Evolutionary conservation across 441 rosid species (phyloP).

Genomic region (Adansonia gregorii): DNA sequence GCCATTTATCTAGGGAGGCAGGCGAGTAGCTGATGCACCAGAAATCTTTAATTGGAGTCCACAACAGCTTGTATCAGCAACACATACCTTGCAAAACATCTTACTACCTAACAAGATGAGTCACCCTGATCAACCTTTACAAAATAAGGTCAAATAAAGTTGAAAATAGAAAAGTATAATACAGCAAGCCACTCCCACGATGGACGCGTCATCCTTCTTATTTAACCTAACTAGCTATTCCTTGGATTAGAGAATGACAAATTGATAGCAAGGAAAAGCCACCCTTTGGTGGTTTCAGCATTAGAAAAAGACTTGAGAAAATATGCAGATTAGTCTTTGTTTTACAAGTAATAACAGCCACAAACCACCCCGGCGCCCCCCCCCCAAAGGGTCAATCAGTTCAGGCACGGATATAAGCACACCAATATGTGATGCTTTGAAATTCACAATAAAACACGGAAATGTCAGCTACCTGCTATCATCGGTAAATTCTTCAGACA

Average conservation of each 20-base stretch:
- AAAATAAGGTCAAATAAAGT: not conserved
- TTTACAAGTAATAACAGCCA: too few species aligned
- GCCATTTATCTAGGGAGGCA: too few species aligned
- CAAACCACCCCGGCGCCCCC: not conserved
- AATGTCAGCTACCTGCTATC: not conserved
- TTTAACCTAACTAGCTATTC: not conserved
- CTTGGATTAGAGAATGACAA: not conserved
- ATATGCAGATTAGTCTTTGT: not conserved
- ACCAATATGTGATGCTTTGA: too few species aligned
- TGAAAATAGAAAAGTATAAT: not conserved
- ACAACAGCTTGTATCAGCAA: too few species aligned
- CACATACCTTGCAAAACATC: too few species aligned
- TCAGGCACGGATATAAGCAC: not conserved
- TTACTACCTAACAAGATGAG: too few species aligned
- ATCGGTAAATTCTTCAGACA: not conserved
- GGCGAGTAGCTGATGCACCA: too few species aligned
- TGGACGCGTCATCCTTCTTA: not conserved
- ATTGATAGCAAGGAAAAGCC: not conserved
- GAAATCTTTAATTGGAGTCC: too few species aligned
- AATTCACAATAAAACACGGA: not conserved
- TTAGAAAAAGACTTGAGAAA: not conserved
- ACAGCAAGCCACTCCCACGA: not conserved
- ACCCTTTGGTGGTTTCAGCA: not conserved
- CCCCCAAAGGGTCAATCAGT: not conserved
- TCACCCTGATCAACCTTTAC: too few species aligned